Evolutionary conservation across 371 early-diverging fungal genomes (phyloP).

Genomic region (Lichtheimia hyalospora): DNA sequence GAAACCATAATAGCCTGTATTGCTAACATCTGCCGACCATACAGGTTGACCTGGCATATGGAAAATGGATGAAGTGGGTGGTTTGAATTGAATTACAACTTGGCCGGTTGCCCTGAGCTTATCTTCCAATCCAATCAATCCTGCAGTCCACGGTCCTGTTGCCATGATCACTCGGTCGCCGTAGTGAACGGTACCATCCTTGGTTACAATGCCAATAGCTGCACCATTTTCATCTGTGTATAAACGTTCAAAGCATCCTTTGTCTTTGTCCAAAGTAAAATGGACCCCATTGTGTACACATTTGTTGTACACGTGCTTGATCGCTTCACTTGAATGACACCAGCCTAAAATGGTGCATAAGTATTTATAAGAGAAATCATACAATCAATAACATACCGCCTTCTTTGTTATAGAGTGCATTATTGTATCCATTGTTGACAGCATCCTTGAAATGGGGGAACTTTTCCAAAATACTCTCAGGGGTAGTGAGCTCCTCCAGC

Average conservation of each 20-base stretch:
- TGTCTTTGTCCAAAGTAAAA: constrained; percentile 31
- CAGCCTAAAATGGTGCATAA: constrained; percentile 24
- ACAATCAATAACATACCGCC: constrained; percentile 24
- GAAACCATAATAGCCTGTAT: constrained; percentile 31
- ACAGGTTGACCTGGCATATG: constrained; percentile 36
- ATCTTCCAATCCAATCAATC: constrained; percentile 39
- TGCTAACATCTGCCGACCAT: constrained; percentile 53
- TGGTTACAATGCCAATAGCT: constrained; percentile 46
- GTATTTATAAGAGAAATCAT: background rate
- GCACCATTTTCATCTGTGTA: constrained; percentile 13
- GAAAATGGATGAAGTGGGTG: constrained; percentile 14
- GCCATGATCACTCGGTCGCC: constrained; percentile 50
- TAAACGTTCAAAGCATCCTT: constrained; percentile 19
- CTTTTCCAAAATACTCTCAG: constrained; percentile 22
- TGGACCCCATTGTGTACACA: constrained; percentile 33
- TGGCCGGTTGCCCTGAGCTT: constrained; percentile 50
- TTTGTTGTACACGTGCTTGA: constrained; percentile 33
- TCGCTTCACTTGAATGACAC: constrained; percentile 42
- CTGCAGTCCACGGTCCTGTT: constrained; percentile 58
- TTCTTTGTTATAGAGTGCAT: constrained; percentile 37
- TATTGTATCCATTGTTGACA: constrained; percentile 31
- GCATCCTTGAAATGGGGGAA: constrained; percentile 36
- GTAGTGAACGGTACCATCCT: constrained; percentile 36
- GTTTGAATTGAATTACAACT: constrained; percentile 51
- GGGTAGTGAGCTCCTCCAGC: constrained; percentile 27